Conservation (phyloP, 75 land plant genomes). For the Sequoia sempervirens region DNA sequence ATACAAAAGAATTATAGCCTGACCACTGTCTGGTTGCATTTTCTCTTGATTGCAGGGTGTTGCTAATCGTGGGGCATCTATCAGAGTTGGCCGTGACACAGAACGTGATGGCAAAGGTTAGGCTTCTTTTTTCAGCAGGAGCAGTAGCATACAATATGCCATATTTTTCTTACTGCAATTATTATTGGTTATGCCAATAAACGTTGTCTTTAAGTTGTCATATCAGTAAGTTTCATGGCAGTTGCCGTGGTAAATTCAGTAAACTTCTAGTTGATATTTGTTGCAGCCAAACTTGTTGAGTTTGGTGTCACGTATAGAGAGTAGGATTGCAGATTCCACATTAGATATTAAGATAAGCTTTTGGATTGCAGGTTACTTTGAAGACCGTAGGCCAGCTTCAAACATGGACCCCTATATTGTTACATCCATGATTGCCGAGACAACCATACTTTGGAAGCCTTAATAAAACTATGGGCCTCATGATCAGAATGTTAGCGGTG, state of each 20-base stretch:
- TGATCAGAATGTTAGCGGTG: not conserved
- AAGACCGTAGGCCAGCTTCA: constrained; percentile 47
- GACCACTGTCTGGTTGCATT: not conserved
- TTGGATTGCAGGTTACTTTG: constrained; percentile 36
- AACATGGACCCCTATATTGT: constrained; percentile 53
- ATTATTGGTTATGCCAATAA: not conserved
- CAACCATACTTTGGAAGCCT: constrained; percentile 36
- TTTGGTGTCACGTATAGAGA: not conserved
- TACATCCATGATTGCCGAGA: constrained; percentile 45
- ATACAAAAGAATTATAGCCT: not conserved
- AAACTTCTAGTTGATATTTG: not conserved
- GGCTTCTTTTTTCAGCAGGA: not conserved
- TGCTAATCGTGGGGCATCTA: constrained; percentile 59
- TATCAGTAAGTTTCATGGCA: not conserved
- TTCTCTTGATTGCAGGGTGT: constrained; percentile 39
- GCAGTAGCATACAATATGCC: not conserved
- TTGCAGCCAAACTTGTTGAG: not conserved
- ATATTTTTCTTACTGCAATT: not conserved
- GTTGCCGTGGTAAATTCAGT: not conserved
- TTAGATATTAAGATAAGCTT: not conserved
- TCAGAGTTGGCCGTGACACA: constrained; percentile 53
- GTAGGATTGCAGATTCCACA: not conserved
- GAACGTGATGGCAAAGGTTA: constrained; percentile 44
- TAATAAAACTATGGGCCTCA: not conserved
- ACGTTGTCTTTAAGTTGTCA: not conserved